Percentiles rank a stretch among this genome's conserved stretches.
These are phyloP conservation scores for Gossypium mustelinum DNA, from an alignment of 345 rosid genomes.

Conservation along the genomic window DNA sequence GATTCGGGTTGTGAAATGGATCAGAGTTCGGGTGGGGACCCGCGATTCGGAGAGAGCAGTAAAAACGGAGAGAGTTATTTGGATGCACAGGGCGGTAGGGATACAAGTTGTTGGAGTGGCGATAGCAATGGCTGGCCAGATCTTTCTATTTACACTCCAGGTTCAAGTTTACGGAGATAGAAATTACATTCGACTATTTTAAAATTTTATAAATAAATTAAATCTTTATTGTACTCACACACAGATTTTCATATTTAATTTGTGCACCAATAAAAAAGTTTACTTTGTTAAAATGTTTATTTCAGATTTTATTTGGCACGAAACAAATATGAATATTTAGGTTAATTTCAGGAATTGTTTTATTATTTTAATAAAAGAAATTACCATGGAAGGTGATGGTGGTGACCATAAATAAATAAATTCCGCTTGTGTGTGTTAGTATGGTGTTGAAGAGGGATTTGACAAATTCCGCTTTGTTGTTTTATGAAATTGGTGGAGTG, in stretches of 20 bases:
- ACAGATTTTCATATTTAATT: neutral
- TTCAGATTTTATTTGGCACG: too few relatives aligned
- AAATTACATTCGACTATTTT: neutral
- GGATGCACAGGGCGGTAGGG: slow-evolving; percentile 23
- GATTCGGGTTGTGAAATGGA: slow-evolving; percentile 23
- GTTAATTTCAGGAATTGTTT: too few relatives aligned
- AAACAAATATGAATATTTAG: too few relatives aligned
- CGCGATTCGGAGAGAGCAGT: slow-evolving; percentile 20
- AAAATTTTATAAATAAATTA: neutral
- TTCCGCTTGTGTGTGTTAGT: neutral
- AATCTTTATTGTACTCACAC: neutral
- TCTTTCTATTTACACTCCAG: slow-evolving; percentile 63
- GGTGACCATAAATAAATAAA: too few relatives aligned
- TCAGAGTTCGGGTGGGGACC: slow-evolving; percentile 16
- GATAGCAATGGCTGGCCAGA: slow-evolving; percentile 59
- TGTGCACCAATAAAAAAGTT: neutral
- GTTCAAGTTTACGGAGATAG: slow-evolving; percentile 35
- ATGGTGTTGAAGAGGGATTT: slow-evolving; percentile 6
- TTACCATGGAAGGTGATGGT: too few relatives aligned
- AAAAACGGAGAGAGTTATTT: slow-evolving; percentile 25
- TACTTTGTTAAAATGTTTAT: too few relatives aligned
- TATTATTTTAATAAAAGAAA: too few relatives aligned
- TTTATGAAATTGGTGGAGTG: slow-evolving; percentile 16
- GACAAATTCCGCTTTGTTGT: neutral
- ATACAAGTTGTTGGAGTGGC: slow-evolving; percentile 35